Evolutionary conservation across 2,329 filamentous ascomycete species (phyloP).

Genomic region (Canariomyces notabilis): DNA sequence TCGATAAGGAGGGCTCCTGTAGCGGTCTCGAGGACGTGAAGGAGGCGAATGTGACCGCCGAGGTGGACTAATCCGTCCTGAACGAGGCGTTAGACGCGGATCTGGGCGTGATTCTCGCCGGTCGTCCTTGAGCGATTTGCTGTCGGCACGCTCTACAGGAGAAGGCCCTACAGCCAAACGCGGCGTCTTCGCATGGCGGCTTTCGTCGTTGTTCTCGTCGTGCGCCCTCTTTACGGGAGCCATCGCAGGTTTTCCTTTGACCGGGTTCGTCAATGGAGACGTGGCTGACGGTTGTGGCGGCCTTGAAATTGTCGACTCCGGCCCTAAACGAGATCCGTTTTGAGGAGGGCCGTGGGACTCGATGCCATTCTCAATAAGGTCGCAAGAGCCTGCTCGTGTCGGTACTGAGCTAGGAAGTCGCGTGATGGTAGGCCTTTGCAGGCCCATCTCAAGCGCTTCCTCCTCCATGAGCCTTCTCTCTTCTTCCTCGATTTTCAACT

Average conservation of each 20-base stretch:
- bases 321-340: background rate
- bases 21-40: constrained; percentile 4
- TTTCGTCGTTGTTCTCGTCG: background rate
- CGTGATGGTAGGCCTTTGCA: constrained; percentile 9
- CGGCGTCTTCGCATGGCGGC: constrained; percentile 7
- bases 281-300: too few relatives aligned
- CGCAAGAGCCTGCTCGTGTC: background rate
- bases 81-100: background rate
- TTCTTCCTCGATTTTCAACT: constrained; percentile 22
- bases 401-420: constrained; percentile 2
- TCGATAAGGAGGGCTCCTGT: constrained; percentile 11
- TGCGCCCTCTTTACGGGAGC: constrained; percentile 12
- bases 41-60: constrained; percentile 4
- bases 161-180: constrained; percentile 1
- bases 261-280: too few relatives aligned
- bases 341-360: background rate
- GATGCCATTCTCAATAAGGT: background rate
- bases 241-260: too few relatives aligned
- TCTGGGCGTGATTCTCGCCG: background rate
- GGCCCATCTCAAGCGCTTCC: constrained; percentile 21
- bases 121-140: background rate
- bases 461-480: constrained; percentile 24
- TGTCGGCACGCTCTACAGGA: background rate
- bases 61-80: background rate
- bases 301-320: too few relatives aligned